Percentiles rank a stretch among this genome's conserved stretches.
phyloP scores from a whole-genome alignment of 805 yeast species.

The Wickerhamia fluorescens region DNA sequence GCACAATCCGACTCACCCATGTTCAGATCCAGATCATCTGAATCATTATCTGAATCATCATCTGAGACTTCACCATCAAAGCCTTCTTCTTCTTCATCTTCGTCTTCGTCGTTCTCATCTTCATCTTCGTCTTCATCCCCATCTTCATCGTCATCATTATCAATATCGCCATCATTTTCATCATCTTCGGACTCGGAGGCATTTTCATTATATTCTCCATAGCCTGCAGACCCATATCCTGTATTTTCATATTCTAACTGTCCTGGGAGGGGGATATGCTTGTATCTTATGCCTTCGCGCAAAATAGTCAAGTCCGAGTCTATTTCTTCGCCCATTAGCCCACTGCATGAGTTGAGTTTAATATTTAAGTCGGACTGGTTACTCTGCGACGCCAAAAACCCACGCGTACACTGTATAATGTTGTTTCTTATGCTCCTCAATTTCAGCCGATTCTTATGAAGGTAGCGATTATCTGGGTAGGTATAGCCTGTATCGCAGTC shows the following conservation, averaged over 20 bases:
- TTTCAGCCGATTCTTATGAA: slow-evolving; percentile 25
- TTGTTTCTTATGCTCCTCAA: slow-evolving; percentile 20
- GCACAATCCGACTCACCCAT: too few species aligned
- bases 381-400: slow-evolving; percentile 1
- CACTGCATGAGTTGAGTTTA: slow-evolving; percentile 12
- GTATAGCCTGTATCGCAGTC: slow-evolving; percentile 16
- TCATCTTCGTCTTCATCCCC: slow-evolving; percentile 2
- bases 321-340: slow-evolving; percentile 18
- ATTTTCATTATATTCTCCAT: too few species aligned
- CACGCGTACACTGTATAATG: slow-evolving; percentile 5
- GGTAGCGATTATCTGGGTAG: slow-evolving; percentile 15
- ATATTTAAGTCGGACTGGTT: too few species aligned
- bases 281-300: slow-evolving; percentile 7
- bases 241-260: too few species aligned
- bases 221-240: too few species aligned
- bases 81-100: background rate
- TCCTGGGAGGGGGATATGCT: too few species aligned
- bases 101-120: slow-evolving; percentile 2
- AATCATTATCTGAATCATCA: slow-evolving; percentile 2
- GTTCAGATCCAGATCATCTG: slow-evolving; percentile 1
- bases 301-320: slow-evolving; percentile 17
- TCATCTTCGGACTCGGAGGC: slow-evolving; percentile 1
- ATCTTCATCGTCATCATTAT: slow-evolving; percentile 3
- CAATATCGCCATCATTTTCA: slow-evolving; percentile 1
- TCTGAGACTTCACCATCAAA: background rate